Percentiles rank a stretch among this genome's conserved stretches.
phyloP scores from a whole-genome alignment of 2,329 filamentous ascomycete genomes.

The Cordyceps fumosorosea region DNA sequence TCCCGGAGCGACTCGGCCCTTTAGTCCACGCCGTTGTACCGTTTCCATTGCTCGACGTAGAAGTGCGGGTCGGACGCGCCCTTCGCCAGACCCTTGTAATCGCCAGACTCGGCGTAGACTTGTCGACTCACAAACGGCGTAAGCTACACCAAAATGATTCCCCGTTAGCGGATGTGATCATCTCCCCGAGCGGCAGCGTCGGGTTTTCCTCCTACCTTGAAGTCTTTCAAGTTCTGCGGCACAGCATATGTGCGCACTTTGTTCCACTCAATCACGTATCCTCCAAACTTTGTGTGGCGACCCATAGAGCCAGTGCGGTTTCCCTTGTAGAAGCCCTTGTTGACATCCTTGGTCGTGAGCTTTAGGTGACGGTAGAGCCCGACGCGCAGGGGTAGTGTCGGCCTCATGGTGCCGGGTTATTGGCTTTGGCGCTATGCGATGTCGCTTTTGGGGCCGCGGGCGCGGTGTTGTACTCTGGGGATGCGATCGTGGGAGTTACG shows the following conservation, averaged over 20 bases:
- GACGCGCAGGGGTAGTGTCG: slow-evolving; percentile 56
- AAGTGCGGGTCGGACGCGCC: slow-evolving; percentile 55
- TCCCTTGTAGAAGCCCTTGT: slow-evolving; percentile 96
- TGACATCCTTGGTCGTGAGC: slow-evolving; percentile 88
- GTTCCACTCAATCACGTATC: slow-evolving; percentile 74
- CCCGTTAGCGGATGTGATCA: background rate
- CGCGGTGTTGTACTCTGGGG: background rate
- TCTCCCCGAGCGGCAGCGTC: background rate
- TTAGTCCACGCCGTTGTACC: slow-evolving; percentile 57
- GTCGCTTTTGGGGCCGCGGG: background rate
- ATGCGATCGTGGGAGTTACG: background rate
- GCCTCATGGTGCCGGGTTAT: slow-evolving; percentile 44
- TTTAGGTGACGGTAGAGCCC: slow-evolving; percentile 65
- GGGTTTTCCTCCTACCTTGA: slow-evolving; percentile 53
- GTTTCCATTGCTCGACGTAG: slow-evolving; percentile 62
- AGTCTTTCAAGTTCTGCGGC: slow-evolving; percentile 60
- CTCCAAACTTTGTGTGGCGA: slow-evolving; percentile 73
- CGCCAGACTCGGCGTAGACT: slow-evolving; percentile 46
- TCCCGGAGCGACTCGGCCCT: background rate
- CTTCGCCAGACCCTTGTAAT: slow-evolving; percentile 44
- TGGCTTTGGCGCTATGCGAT: no score
- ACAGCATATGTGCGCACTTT: slow-evolving; percentile 91
- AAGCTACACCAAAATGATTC: slow-evolving; percentile 47
- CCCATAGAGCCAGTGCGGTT: slow-evolving; percentile 86
- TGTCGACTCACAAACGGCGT: slow-evolving; percentile 69